Base-by-base conservation (phyloP, 1,284 basidiomycete species). In the Pseudozyma thailandica region DNA sequence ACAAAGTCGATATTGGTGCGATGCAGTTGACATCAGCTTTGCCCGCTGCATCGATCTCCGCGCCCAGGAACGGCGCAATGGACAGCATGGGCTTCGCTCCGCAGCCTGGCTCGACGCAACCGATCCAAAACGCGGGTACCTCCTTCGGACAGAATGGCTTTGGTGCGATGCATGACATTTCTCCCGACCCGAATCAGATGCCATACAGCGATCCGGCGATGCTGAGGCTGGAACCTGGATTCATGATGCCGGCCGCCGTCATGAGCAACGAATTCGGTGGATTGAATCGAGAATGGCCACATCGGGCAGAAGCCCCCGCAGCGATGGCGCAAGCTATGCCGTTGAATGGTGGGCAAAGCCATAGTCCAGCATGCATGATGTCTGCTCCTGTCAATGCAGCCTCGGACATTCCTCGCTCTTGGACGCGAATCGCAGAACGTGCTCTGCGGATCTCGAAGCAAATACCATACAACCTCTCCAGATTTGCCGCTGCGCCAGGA, bases 1-100 rank as follows among this genome's bases (percentile, higher is more conserved):
- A 70, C 39, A 42, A 45, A 28, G 60, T 70, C 16, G 66, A 70
- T 27, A 48, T 70, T n/a, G 53, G 53, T 25, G 52, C 59, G 2
- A 13, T 65, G 48, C 63, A 65, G 20, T 38, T 65, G 33, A 59
- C 63, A 12, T 48, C 39, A 23, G 44, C 52, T 28, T 26, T 59
- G 41, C 51, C 56, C 1, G 20, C 39, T 20, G 48, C 52, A 30
- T 43, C 51, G 6, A 51, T 55, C 9, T 42, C 55, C 13, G 47
- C 56, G 13, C 20, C 56, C 2, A 41, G 39, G 37, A 38, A 37
- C 4, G 31, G 30, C 18, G 23, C 21, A 5, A 2, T 33, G 26
- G 27, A 48, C 23, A 18, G 6, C 16, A 28, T 16, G 18, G 37
- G 20, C 26, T 42, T 43, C 15, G 5, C 43, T 6, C 1, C 44